phyloP scores from a whole-genome alignment of 306 rosid species.

The Canavalia gladiata region DNA sequence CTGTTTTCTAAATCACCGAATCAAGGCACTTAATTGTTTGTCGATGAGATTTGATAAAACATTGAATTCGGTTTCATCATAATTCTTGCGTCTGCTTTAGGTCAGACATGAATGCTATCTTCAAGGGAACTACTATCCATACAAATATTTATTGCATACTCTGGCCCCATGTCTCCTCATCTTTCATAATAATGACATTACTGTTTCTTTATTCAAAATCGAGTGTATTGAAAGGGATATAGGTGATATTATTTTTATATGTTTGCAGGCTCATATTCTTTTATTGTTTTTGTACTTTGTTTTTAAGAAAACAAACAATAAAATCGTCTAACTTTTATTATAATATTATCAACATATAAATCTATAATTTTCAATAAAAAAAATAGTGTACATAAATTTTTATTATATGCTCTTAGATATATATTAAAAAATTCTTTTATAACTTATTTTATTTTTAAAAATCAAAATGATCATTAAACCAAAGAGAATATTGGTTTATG shows the following conservation, averaged over 20 bases:
- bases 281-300: background rate
- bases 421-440: too few species aligned
- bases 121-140: conserved; percentile 14
- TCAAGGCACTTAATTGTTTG: background rate
- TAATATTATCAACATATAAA: too few species aligned
- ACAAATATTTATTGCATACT: background rate
- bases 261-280: background rate
- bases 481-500: too few species aligned
- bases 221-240: background rate
- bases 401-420: too few species aligned
- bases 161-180: conserved; percentile 3
- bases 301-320: too few species aligned
- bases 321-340: too few species aligned
- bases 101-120: background rate
- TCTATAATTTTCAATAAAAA: too few species aligned
- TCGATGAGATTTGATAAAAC: background rate
- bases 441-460: too few species aligned
- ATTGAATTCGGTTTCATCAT: background rate
- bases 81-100: background rate
- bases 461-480: too few species aligned
- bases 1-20: too few species aligned
- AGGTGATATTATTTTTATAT: background rate
- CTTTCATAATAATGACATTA: background rate
- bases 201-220: background rate
- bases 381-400: too few species aligned